phyloP scores from a whole-genome alignment of 1,284 basidiomycete genomes.

The Cutaneotrichosporon mucoides region DNA sequence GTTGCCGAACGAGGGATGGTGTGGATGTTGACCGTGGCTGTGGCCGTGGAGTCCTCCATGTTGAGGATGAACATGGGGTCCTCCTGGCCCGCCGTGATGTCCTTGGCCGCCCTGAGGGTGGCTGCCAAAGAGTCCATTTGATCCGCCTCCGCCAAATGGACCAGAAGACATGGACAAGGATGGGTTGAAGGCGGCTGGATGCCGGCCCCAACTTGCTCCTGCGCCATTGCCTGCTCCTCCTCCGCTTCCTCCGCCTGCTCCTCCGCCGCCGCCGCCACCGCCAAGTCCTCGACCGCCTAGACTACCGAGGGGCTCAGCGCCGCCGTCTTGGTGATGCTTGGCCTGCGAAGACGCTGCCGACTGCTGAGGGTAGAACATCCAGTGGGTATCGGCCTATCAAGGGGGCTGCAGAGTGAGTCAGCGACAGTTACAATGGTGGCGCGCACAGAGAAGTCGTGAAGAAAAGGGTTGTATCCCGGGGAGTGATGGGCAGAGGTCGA shows the following conservation, averaged over 20 bases:
- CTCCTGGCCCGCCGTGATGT: slow-evolving; percentile 16
- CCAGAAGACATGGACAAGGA: slow-evolving; percentile 17
- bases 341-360: slow-evolving; percentile 27
- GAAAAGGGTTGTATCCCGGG: slow-evolving; percentile 9
- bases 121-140: slow-evolving; percentile 18
- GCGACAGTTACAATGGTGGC: background rate
- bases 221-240: slow-evolving; percentile 20
- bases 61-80: slow-evolving; percentile 10
- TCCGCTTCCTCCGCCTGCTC: slow-evolving; percentile 10
- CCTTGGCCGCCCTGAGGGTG: slow-evolving; percentile 14
- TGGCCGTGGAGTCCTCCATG: slow-evolving; percentile 18
- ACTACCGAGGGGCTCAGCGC: slow-evolving; percentile 20
- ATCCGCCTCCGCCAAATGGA: slow-evolving; percentile 16
- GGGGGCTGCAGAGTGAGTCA: background rate
- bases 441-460: slow-evolving; percentile 1
- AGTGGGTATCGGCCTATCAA: slow-evolving; percentile 8
- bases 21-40: slow-evolving; percentile 25
- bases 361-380: slow-evolving; percentile 38
- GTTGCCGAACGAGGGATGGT: slow-evolving; percentile 32
- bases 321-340: slow-evolving; percentile 37
- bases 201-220: slow-evolving; percentile 19
- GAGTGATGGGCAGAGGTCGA: slow-evolving; percentile 6
- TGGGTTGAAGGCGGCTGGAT: slow-evolving; percentile 24
- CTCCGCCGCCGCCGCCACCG: background rate
- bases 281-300: slow-evolving; percentile 20